Base-by-base conservation (phyloP, 768 basidiomycete genomes). In the Auricularia auricula-judae region DNA sequence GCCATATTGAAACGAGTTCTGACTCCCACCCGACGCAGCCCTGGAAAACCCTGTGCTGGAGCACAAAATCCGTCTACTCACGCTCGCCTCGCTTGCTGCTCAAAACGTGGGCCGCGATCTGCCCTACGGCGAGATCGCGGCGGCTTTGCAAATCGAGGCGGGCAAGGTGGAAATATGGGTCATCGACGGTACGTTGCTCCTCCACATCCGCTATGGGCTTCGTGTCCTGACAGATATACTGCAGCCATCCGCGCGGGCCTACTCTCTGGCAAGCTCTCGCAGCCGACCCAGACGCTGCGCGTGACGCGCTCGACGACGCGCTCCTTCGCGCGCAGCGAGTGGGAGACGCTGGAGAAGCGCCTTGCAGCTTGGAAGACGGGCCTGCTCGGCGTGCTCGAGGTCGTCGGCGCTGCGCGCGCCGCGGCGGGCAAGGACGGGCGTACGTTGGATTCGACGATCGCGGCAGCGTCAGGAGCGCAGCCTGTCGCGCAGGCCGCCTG, bases 151-250 rank as follows among this genome's bases (percentile, higher is more conserved):
- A 67, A 84, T 91, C 7, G 81, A 85, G 33, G 66, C 74, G 23
- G 76, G 81, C 33, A 79, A 89, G 65, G 90, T 94, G 35, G 93
- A 94, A 73, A 86, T 83, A 70, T 93, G 91, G 90, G 85, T 86
- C 47, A 93, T 94, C 67, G 90, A 93, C 75, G 86, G 91, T 92
- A 70, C 66, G 79, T 67, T 12, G 36, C 58, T 63, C 63, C 7
- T 21, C 62, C 56, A 39, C 36, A 58, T 21, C 4, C 62, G 36
- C 36, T 16, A 65, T 56, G 53, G 23, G 4, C n/a, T 18, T 36
- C 7, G 12, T 59, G 3, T 36, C 66, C 33, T 64, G 16, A 35
- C 63, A 42, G n/a, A 62, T 56, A 21, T 21, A 18, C 10, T 14
- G 10, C 68, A 93, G 92, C 88, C 64, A 92, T 94, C 68, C 89